Evolutionary conservation across 169 alveolate species (phyloP), one percentile per base, ranked within the genome.

Genomic region (Cryptosporidium muris): DNA sequence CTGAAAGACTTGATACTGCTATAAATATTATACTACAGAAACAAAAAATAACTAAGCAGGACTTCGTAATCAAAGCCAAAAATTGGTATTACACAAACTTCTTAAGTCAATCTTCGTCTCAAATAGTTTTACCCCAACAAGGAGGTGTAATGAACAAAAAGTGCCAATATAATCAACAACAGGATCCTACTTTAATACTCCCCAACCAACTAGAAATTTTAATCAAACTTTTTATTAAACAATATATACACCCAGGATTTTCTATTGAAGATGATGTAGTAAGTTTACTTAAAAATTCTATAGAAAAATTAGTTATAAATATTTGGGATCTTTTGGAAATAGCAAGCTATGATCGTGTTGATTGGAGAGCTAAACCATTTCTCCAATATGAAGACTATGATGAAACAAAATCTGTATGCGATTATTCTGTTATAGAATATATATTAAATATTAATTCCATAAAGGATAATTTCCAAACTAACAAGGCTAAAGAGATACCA

Each of bases 281-380:
- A 2, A 53, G 60, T 25, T 74, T 56, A 11, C 60, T 34, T 47
- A 34, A 64, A 60, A 56, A 48, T 1, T 12, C 60, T 11, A 14
- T 74, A 3, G 42, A 52, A 2, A 58, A 36, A n/a, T 58, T 74
- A 51, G 60, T 74, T 42, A 54, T 25, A 34, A 47, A 37, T 45
- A 47, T 74, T 7, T 74, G 82, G 82, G 45, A 43, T n/a, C 40
- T 66, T 47, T 45, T 74, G 40, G 74, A 74, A 25, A 53, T 58
- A 5, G 82, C 82, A 9, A 74, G 82, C 49, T 74, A 38, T 48
- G 64, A 74, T 5, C 54, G 82, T 7, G 82, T 74, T 42, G 82
- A 74, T 68, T 74, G 82, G 82, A n/a, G 62, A 9, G 34, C 67
- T 3, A 48, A 51, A 12, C 16, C 42, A 9, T 74, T 36, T 45